Base-by-base conservation (phyloP, 108 stramenopile genomes). In the Fragilaria crotonensis region DNA sequence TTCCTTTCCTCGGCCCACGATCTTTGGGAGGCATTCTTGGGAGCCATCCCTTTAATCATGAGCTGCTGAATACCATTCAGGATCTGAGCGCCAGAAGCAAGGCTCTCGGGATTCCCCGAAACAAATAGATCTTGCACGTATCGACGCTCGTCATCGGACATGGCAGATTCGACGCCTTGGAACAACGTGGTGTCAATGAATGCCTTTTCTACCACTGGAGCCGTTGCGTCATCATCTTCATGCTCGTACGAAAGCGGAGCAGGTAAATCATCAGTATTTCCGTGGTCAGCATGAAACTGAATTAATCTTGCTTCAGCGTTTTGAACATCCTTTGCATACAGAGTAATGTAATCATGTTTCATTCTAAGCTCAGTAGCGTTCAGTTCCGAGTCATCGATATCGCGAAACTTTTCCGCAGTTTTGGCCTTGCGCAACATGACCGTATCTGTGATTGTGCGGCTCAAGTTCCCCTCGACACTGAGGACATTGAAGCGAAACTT, bases 31-130 rank as follows among this genome's bases (percentile, higher is more conserved):
- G 30, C 54, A 20, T 44, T 25, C 2, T n/a, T 44, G 7, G 60
- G 60, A 0, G 32, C 54, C 26, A 47, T 27, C 1, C 32, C 1
- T 18, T 22, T 27, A 18, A 30, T 54, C n/a, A 62, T 23, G 9
- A 80, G 45, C 52, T 75, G 55, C 30, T 69, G 28, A 11, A 81
- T 67, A 27, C 75, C 72, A 33, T 81, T 60, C 54, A 88, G 46
- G 27, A 92, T 92, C 44, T 81, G 76, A 18, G 87, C 80, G 1
- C 81, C 90, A 56, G 83, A 84, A 14, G 71, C 76, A 33, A 92
- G 50, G 52, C 66, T 53, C 20, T 66, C 45, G 5, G 77, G 63
- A 29, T 84, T 69, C 21, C 85, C 85, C 22, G 64, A 66, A 0
- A 71, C 72, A 59, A 92, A 69, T 5, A 92, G 68, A 28, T 84